Percentiles rank a stretch among this genome's conserved stretches.
Conservation (phyloP, 257 asterid genomes). For the Cynanchum wilfordii region DNA sequence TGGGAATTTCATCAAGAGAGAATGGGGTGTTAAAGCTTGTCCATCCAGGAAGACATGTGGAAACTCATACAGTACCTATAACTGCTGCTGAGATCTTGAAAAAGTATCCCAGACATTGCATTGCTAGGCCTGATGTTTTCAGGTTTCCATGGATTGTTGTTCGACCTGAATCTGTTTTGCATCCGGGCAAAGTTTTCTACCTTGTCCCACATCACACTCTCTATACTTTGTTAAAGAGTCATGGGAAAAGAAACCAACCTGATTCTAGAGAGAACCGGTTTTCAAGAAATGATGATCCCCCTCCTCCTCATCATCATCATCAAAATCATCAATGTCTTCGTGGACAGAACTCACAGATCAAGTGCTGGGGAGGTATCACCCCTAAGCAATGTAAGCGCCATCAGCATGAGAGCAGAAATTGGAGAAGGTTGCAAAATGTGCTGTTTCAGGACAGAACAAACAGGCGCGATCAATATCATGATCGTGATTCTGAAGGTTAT, state of each 20-base stretch:
- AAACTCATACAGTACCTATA: slow-evolving; percentile 37
- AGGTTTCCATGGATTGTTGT: slow-evolving; percentile 56
- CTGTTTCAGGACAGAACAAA: slow-evolving; percentile 1
- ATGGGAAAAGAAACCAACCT: slow-evolving; percentile 3
- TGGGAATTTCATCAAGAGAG: slow-evolving; percentile 33
- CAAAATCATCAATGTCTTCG: neutral
- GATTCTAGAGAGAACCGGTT: slow-evolving; percentile 10
- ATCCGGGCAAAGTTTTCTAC: slow-evolving; percentile 40
- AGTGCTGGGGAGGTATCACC: slow-evolving; percentile 18
- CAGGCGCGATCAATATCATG: neutral
- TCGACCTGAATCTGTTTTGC: slow-evolving; percentile 43
- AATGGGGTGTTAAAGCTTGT: slow-evolving; percentile 46
- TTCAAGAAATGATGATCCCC: neutral
- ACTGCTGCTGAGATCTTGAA: slow-evolving; percentile 46
- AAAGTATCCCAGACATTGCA: slow-evolving; percentile 51
- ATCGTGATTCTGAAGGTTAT: slow-evolving; percentile 10
- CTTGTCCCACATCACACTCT: slow-evolving; percentile 29
- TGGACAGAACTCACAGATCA: neutral
- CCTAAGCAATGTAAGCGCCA: slow-evolving; percentile 14
- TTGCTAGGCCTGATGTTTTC: slow-evolving; percentile 68
- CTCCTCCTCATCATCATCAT: neutral
- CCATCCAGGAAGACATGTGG: slow-evolving; percentile 42
- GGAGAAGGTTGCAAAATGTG: slow-evolving; percentile 7
- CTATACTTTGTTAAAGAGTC: slow-evolving; percentile 24
- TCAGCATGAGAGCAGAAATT: slow-evolving; percentile 15